Percentiles rank a stretch among this genome's conserved stretches.
phyloP scores from a whole-genome alignment of 495 filamentous ascomycete species.

The Oidiodendron maius region DNA sequence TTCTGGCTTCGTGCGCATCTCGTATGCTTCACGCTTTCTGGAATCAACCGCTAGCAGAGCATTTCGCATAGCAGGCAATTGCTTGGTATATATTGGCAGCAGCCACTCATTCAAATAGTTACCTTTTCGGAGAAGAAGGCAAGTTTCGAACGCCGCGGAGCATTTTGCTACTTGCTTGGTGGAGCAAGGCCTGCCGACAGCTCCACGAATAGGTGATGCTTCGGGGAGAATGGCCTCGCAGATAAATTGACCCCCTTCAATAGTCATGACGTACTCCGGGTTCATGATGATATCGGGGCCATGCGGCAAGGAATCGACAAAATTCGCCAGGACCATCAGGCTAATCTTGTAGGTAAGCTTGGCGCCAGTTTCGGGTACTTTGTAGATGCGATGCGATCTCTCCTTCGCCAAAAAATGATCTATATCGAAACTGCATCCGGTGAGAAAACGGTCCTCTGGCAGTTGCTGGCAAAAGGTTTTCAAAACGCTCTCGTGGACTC shows the following conservation, averaged over 20 bases:
- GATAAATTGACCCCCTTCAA: slow-evolving; percentile 54
- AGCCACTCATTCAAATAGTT: slow-evolving; percentile 68
- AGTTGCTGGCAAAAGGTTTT: slow-evolving; percentile 68
- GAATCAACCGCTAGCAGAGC: slow-evolving; percentile 77
- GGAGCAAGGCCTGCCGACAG: slow-evolving; percentile 51
- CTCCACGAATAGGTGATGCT: slow-evolving; percentile 61
- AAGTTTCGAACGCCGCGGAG: slow-evolving; percentile 84
- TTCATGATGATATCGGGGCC: slow-evolving; percentile 46
- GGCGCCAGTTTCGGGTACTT: slow-evolving; percentile 63
- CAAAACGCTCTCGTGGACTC: slow-evolving; percentile 49
- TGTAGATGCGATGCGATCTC: slow-evolving; percentile 49
- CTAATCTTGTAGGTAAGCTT: slow-evolving; percentile 74
- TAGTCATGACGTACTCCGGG: slow-evolving; percentile 57
- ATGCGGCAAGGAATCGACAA: slow-evolving; percentile 52
- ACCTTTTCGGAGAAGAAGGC: slow-evolving; percentile 59
- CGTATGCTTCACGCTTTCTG: slow-evolving; percentile 67
- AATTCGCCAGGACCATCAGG: slow-evolving; percentile 54
- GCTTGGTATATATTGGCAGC: slow-evolving; percentile 64
- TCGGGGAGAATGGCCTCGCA: slow-evolving; percentile 82
- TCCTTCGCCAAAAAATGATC: slow-evolving; percentile 51
- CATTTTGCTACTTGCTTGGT: slow-evolving; percentile 80
- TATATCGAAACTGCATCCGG: slow-evolving; percentile 52
- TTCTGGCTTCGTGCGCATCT: slow-evolving; percentile 71
- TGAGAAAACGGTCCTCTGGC: slow-evolving; percentile 67
- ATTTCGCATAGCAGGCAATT: slow-evolving; percentile 81